These are phyloP conservation scores for Coemansia sp. DNA, from an alignment of 192 early-diverging fungal genomes.

Conservation along the genomic window DNA sequence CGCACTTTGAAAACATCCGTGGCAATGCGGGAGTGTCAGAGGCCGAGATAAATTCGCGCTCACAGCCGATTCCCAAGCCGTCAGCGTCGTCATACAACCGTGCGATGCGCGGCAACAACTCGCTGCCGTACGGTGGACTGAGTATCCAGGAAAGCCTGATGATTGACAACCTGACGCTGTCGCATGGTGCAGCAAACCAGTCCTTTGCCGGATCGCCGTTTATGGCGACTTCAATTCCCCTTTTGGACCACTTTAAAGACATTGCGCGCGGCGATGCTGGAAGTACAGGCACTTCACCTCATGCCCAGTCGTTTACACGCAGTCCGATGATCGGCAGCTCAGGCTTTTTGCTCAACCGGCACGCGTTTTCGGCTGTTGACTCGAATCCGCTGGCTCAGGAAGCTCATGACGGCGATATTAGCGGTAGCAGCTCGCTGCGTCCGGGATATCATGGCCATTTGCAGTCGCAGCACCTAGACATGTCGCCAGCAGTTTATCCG, in stretches of 20 bases:
- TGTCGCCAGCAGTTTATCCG: constrained; percentile 32
- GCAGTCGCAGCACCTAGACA: constrained; percentile 27
- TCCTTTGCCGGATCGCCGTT: constrained; percentile 47
- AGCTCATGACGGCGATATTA: constrained; percentile 8
- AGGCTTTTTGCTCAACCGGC: constrained; percentile 35
- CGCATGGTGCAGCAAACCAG: constrained; percentile 40
- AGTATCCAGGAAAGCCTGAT: constrained; percentile 49
- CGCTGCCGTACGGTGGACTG: constrained; percentile 24
- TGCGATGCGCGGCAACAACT: constrained; percentile 16
- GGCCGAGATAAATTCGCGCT: constrained; percentile 21
- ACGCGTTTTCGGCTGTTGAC: constrained; percentile 45
- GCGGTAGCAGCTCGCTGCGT: constrained; percentile 13
- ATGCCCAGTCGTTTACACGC: constrained; percentile 37
- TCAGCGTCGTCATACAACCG: constrained; percentile 19
- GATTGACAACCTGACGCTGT: constrained; percentile 47
- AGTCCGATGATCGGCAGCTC: constrained; percentile 28
- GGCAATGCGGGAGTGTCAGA: constrained; percentile 6
- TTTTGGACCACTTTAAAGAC: constrained; percentile 49
- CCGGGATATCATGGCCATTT: constrained; percentile 16
- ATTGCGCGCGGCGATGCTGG: constrained; percentile 18
- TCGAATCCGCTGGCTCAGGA: constrained; percentile 8
- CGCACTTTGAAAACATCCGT: constrained; percentile 15
- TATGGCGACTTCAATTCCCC: constrained; percentile 45
- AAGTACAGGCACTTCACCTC: constrained; percentile 33
- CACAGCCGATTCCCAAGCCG: constrained; percentile 50